These are phyloP conservation scores for Aegilops umbellulata DNA, from an alignment of 176 grass and related monocot species.

Conservation along the genomic window DNA sequence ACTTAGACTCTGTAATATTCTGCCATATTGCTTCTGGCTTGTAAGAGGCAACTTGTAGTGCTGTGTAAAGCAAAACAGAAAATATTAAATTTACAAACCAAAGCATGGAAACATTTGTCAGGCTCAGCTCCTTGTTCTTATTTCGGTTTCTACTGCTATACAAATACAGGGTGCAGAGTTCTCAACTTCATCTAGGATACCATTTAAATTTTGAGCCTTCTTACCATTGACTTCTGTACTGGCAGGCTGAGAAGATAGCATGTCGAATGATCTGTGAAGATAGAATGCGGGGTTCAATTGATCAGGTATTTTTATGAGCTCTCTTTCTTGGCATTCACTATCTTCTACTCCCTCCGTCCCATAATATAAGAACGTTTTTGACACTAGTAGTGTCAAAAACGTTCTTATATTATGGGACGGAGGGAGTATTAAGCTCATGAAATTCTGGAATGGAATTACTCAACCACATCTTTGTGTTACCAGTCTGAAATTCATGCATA, in stretches of 20 bases:
- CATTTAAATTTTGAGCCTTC: background rate
- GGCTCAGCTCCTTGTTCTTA: background rate
- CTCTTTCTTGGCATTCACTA: background rate
- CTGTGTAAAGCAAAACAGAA: background rate
- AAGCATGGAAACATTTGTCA: background rate
- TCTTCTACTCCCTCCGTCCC: background rate
- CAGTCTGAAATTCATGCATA: background rate
- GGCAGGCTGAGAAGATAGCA: slow-evolving; percentile 95
- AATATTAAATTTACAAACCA: background rate
- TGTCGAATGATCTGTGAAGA: slow-evolving; percentile 97
- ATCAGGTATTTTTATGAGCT: slow-evolving; percentile 58
- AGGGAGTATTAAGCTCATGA: background rate
- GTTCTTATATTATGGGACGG: background rate
- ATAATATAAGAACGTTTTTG: too few species aligned
- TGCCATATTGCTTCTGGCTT: background rate
- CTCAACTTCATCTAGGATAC: background rate
- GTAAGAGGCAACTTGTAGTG: background rate
- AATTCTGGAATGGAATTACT: background rate
- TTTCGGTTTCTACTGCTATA: background rate
- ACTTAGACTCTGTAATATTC: background rate
- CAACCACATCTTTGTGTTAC: background rate
- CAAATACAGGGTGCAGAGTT: background rate
- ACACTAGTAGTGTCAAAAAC: too few species aligned
- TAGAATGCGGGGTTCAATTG: slow-evolving; percentile 93
- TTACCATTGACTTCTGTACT: slow-evolving; percentile 11